Evolutionary conservation across 176 grass and related monocot genomes (phyloP).

Genomic region (Ananas comosus): DNA sequence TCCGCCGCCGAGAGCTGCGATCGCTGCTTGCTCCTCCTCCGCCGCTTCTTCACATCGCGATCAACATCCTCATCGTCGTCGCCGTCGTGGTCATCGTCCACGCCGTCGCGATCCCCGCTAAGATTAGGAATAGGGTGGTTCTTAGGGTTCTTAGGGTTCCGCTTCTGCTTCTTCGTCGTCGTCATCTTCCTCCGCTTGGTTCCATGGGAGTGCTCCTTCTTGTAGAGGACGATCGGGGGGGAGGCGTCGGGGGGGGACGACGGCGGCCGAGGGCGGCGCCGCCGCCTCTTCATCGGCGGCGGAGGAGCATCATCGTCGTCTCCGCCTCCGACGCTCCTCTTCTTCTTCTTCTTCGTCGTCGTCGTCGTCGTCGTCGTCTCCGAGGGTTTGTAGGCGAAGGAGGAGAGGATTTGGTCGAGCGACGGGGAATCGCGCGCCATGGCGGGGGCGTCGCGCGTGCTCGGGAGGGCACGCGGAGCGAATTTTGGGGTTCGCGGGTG

Average conservation of each 20-base stretch:
- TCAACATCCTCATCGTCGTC: not conserved
- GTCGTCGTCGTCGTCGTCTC: not conserved
- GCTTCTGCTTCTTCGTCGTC: not conserved
- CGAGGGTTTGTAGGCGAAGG: not conserved
- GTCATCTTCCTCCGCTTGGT: not conserved
- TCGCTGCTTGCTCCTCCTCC: not conserved
- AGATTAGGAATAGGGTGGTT: too few species aligned
- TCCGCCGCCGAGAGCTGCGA: constrained; percentile 9
- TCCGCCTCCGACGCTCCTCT: too few species aligned
- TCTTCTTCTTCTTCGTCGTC: not conserved
- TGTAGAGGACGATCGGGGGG: not conserved
- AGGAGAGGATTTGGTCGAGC: not conserved
- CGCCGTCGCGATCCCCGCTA: too few species aligned
- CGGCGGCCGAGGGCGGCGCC: not conserved
- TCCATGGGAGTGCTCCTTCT: not conserved
- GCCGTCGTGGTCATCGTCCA: too few species aligned
- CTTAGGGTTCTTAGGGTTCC: not conserved
- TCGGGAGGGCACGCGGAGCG: too few species aligned
- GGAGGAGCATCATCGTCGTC: too few species aligned
- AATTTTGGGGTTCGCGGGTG: too few species aligned
- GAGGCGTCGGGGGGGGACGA: not conserved
- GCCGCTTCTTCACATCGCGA: not conserved
- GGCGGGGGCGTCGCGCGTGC: too few species aligned
- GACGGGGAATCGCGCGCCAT: not conserved
- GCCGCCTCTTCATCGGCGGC: too few species aligned